Evolutionary conservation across 2,329 filamentous ascomycete species (phyloP), one percentile per base, ranked within the genome.

Genomic region (Cercospora berteroae): DNA sequence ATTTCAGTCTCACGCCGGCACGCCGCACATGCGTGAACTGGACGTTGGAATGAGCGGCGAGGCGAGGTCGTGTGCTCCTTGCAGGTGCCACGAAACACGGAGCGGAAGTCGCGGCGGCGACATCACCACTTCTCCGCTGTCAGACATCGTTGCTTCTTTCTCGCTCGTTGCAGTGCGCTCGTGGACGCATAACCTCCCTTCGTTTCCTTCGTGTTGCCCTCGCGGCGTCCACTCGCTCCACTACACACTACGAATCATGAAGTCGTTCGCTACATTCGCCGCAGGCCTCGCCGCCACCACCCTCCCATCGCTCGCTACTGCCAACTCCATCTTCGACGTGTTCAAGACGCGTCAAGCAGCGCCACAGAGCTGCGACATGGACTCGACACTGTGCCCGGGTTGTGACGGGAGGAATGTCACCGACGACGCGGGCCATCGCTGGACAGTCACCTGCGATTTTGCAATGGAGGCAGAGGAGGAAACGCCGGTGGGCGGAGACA

Each of bases 191-290:
- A 33, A 18, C 44, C 12, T 55, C 18, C 36, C 57, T 58, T 57
- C 61, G 20, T 25, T 64, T 44, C 63, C 31, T 55, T 66, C 64
- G 48, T 56, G 44, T 42, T 31, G 63, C 66, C 59, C 33, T 39
- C 56, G n/a, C 58, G 31, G 91, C 84, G 4, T 76, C 79, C 67
- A 90, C 73, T 33, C 82, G 79, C 1, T 85, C 78, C 20, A 44
- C 25, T 18, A 25, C 56, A 39, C 62, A 52, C 29, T 27, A 36
- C 62, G 27, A n/a, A 67, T 13, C 50, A 67, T 67, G 63, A 65
- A 69, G 63, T 63, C 66, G 18, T 60, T 65, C 58, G 31, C 56
- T 64, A 58, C 68, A 36, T 42, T 64, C 42, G 33, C 68, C 55
- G 62, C 63, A 48, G 62, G 42, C 62, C 65, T 68, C 9, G 63